Evolutionary conservation across 768 basidiomycete genomes (phyloP).

Genomic region (Suillus cothurnatus): DNA sequence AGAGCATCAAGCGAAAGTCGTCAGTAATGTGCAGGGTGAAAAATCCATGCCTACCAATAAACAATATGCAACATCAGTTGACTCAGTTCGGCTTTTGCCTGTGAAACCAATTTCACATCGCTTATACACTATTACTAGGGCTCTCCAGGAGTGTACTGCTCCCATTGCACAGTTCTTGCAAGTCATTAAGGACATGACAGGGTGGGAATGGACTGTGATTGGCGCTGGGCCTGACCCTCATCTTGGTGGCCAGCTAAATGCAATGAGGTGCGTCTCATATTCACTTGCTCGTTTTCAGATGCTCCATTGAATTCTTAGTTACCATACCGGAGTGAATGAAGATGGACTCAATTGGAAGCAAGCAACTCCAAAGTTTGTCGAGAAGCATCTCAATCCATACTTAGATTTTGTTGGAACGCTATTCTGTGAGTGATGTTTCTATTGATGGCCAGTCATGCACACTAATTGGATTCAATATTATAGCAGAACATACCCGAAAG

Average conservation of each 20-base stretch:
- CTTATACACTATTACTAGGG: background rate
- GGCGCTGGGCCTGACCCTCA: background rate
- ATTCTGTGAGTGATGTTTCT: background rate
- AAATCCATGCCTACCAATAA: background rate
- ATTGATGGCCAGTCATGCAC: background rate
- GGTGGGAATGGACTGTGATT: background rate
- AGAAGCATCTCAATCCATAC: constrained; percentile 1
- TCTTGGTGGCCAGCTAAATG: background rate
- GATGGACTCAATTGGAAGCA: background rate
- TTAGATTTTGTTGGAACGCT: background rate
- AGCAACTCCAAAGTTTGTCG: background rate
- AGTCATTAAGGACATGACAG: background rate
- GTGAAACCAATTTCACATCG: background rate
- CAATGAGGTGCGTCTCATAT: background rate
- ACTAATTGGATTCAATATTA: background rate
- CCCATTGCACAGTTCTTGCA: background rate
- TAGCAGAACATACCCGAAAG: background rate
- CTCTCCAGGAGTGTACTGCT: background rate
- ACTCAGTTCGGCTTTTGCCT: background rate
- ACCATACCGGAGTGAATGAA: background rate
- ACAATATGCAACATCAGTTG: background rate
- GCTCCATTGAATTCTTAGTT: background rate
- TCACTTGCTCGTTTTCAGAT: background rate
- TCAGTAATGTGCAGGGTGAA: background rate
- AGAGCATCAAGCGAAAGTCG: background rate